Percentiles rank a stretch among this genome's conserved stretches.
These are phyloP conservation scores for Alternaria sp. DNA, from an alignment of 2,329 filamentous ascomycete genomes.

Conservation along the genomic window DNA sequence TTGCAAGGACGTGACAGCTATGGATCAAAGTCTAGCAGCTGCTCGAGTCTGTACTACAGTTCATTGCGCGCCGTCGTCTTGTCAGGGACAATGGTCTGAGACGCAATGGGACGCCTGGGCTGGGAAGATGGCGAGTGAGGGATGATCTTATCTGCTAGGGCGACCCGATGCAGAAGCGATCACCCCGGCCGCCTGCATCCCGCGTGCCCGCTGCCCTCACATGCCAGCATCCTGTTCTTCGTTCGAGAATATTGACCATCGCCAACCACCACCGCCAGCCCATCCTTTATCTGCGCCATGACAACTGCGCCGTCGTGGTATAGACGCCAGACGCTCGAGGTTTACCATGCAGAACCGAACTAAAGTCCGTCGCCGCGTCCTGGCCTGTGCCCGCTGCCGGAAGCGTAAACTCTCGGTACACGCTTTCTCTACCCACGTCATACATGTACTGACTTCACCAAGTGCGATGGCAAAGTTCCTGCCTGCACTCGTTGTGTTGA, in stretches of 20 bases:
- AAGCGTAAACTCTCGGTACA: constrained; percentile 47
- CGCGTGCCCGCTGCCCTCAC: constrained; percentile 9
- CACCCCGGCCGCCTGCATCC: constrained; percentile 21
- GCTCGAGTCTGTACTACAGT: constrained; percentile 1
- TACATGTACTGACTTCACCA: constrained; percentile 11
- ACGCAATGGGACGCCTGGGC: constrained; percentile 10
- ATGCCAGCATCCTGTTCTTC: constrained; percentile 11
- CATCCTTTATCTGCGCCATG: constrained; percentile 29
- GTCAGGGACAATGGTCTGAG: constrained; percentile 2
- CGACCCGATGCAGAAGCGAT: constrained; percentile 22
- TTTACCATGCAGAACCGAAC: constrained; percentile 43
- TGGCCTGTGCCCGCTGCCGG: constrained; percentile 48
- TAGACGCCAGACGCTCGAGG: constrained; percentile 22
- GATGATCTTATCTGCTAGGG: constrained; percentile 27
- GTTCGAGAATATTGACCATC: constrained; percentile 20
- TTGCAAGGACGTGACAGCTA: not conserved
- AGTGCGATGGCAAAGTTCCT: constrained; percentile 50
- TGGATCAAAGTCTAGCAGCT: constrained; percentile 1
- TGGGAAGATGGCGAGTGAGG: constrained; percentile 14
- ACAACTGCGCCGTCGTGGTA: constrained; percentile 23
- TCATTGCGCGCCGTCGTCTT: not conserved
- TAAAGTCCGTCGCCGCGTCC: constrained; percentile 47
- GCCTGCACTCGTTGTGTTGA: constrained; percentile 46
- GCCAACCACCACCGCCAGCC: constrained; percentile 15
- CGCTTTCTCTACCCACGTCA: constrained; percentile 4